Base-by-base conservation (phyloP, 345 rosid genomes). In the Dipteronia sinensis region DNA sequence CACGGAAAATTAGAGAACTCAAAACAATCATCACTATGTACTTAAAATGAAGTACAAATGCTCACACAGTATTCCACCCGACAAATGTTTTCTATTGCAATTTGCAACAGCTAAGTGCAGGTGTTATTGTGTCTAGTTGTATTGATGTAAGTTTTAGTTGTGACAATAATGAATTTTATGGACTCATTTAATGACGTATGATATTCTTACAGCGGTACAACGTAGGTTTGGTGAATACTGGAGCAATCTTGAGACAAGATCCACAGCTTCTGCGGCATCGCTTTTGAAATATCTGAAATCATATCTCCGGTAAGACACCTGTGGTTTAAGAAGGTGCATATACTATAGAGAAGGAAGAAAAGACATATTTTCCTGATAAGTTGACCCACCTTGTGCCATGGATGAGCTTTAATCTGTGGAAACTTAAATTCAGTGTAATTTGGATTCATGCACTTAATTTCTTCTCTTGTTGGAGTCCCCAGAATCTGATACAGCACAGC, bases 381-480 rank as follows among this genome's bases (percentile, higher is more conserved):
- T 66, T 17, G 22, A 64, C 75, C 78, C 69, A 93, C 99, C 98
- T 96, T 96, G 85, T 94, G 95, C 99, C 98, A 96, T 65, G 99
- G 98, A 84, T 94, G 99, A 82, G 99, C 97, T 88, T 94, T 96
- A 56, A 96, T 94, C 89, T 94, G 99, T 75, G 98, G 99, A 80
- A 96, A 96, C 87, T 94, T 96, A 81, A 92, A 96, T 78, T 96
- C 99, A 0, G 91, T 90, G 87, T 96, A 96, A 82, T 96, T 88
- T 27, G 98, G 97, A 87, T 96, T 96, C 99, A 96, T 96, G 88
- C 99, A 96, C 83, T 90, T 89, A 68, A 96, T 96, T 86, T 96
- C 99, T 87, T 96, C 99, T 79, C 98, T 86, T 5, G 98, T 91
- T 16, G 99, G 99, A 11, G 99, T 96, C 31, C 99, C 99, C 76